Conservation (phyloP, 1,139 yeast species). For the Nematodospora anomalae region DNA sequence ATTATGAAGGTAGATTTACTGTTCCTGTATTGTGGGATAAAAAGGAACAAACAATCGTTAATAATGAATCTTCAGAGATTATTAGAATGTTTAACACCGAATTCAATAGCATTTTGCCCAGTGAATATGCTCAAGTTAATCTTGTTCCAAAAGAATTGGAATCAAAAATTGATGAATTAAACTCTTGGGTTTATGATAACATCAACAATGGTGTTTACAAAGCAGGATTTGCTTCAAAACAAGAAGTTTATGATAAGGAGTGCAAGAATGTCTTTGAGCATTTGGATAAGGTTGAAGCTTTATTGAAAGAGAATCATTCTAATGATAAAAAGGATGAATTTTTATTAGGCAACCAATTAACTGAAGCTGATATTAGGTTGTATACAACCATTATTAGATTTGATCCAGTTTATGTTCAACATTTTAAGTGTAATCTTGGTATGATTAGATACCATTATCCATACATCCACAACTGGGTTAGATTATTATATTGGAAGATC, state of each 20-base stretch:
- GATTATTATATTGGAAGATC: constrained; percentile 81
- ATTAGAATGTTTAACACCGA: constrained; percentile 73
- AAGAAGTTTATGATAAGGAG: constrained; percentile 77
- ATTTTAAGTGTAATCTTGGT: constrained; percentile 87
- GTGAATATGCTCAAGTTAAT: constrained; percentile 52
- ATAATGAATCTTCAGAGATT: constrained; percentile 87
- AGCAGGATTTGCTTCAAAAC: constrained; percentile 84
- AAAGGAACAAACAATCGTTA: constrained; percentile 77
- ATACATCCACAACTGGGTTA: constrained; percentile 72
- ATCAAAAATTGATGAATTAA: constrained; percentile 68
- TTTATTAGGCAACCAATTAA: constrained; percentile 64
- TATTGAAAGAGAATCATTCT: constrained; percentile 51
- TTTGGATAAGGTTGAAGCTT: constrained; percentile 72
- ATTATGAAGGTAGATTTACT: constrained; percentile 79
- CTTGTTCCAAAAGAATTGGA: constrained; percentile 60
- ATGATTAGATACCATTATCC: constrained; percentile 85
- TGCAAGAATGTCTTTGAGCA: constrained; percentile 65
- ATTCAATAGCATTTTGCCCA: constrained; percentile 54
- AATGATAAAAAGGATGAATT: constrained; percentile 36
- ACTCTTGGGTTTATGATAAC: constrained; percentile 80
- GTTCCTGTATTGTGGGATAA: constrained; percentile 95
- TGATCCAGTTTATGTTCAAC: constrained; percentile 90
- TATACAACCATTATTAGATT: constrained; percentile 77
- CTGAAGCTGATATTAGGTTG: constrained; percentile 89
- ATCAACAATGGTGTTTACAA: constrained; percentile 95